These are phyloP conservation scores for Lentinula detonsa DNA, from an alignment of 768 basidiomycete genomes.

Conservation along the genomic window DNA sequence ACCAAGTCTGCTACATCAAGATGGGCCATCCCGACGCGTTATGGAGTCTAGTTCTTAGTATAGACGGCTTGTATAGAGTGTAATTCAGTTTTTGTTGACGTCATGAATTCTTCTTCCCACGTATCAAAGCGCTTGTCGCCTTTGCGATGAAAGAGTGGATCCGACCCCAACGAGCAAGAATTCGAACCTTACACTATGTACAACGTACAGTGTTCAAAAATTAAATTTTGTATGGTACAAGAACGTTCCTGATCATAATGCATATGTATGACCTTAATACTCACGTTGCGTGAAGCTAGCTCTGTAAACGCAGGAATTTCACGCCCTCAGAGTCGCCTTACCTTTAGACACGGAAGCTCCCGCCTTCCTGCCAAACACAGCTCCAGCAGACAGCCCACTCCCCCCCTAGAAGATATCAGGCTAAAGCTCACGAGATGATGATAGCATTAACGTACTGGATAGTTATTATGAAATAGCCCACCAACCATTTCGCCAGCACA, in stretches of 20 bases:
- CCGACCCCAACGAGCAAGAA: background rate
- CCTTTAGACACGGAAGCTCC: background rate
- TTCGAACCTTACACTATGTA: background rate
- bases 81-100: background rate
- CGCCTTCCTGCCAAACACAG: slow-evolving; percentile 9
- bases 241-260: no score
- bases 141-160: no score
- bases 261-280: no score
- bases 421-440: background rate
- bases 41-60: background rate
- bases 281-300: no score
- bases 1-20: slow-evolving; percentile 6
- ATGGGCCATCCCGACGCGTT: background rate
- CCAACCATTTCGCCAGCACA: slow-evolving; percentile 69
- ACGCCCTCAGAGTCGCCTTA: background rate
- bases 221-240: no score
- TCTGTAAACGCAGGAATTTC: no score
- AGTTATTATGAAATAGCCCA: slow-evolving; percentile 57
- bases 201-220: no score
- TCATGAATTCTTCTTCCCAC: background rate
- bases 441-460: slow-evolving; percentile 34
- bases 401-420: slow-evolving; percentile 13
- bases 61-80: background rate
- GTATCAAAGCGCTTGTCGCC: background rate
- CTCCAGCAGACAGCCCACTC: slow-evolving; percentile 28